Evolutionary conservation across 208 protist genomes (phyloP), one percentile per base, ranked within the genome.

Genomic region (Leishmania martiniquensis): DNA sequence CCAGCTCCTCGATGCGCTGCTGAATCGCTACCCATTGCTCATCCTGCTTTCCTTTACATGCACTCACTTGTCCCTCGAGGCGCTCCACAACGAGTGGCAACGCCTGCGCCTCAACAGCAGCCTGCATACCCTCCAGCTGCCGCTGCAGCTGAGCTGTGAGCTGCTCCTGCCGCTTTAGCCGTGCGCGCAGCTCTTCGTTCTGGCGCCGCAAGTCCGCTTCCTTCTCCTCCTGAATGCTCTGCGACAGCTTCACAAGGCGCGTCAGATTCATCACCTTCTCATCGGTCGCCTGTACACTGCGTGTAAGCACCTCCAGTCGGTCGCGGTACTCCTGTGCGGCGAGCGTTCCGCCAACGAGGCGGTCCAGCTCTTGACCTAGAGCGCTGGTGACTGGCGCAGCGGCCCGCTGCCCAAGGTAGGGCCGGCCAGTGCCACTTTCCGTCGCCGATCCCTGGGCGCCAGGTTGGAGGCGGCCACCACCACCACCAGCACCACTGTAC

Each of bases 251-350:
- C 59, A 97, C 81, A 57, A 97, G 82, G 4, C 87, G 90, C 4
- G 90, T 95, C 72, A 97, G 83, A 81, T 95, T 97, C 49, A 92
- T 55, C 67, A 97, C 79, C 81, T 95, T 95, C 63, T 93, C 89
- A 65, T 97, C 93, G 60, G 91, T 90, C 32, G 87, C 77, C 54
- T 85, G 75, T 51, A 90, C 84, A 45, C 83, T 82, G 29, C 74
- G 70, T 22, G 81, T 86, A 39, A 95, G 83, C 51, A 65, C 76
- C 60, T 95, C 91, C 70, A 93, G 49, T 15, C 85, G 85, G 65
- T 91, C 85, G 22, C 84, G 73, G 59, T 86, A 87, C 72, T 90
- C 84, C 81, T 96, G 93, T 29, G 87, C 83, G 0, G 92, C 83
- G 20, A 96, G 86, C 17, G 87, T 90, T 49, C 92, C 92, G 51